Evolutionary conservation across 78 protist genomes (phyloP).

Genomic region (Dictyostelium citrinum): DNA sequence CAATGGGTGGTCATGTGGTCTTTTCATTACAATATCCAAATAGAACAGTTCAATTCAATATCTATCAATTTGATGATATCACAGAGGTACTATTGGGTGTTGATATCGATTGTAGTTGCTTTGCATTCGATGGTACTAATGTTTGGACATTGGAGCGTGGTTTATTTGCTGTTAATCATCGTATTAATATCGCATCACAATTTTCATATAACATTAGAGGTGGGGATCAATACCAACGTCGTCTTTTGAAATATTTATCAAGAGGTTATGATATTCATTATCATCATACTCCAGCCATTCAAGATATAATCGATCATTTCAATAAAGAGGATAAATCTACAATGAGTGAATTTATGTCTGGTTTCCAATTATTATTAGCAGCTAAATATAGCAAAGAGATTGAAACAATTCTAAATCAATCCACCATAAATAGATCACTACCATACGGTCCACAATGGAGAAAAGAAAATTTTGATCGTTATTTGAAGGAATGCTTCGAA

Average conservation of each 20-base stretch:
- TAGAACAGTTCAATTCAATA: background rate
- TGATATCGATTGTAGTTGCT: constrained; percentile 29
- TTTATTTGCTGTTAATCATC: background rate
- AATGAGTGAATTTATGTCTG: background rate
- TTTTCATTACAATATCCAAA: constrained; percentile 15
- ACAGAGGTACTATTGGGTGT: constrained; percentile 17
- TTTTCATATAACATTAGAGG: background rate
- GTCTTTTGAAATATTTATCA: constrained; percentile 18
- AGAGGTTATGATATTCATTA: constrained; percentile 29
- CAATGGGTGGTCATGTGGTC: background rate
- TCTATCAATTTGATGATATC: background rate
- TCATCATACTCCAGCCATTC: background rate
- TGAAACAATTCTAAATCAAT: background rate
- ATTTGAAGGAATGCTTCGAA: background rate
- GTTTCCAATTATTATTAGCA: background rate
- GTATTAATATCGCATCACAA: constrained; percentile 18
- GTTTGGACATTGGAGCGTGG: constrained; percentile 40
- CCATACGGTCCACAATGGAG: background rate
- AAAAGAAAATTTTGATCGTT: background rate
- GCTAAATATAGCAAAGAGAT: background rate
- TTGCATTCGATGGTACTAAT: constrained; percentile 37
- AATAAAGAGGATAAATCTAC: background rate
- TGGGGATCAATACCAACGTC: background rate
- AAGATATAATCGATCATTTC: background rate
- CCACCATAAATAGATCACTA: background rate